These are phyloP conservation scores for Tuber microsphaerosporum DNA, from an alignment of 495 filamentous ascomycete genomes.

Conservation along the genomic window DNA sequence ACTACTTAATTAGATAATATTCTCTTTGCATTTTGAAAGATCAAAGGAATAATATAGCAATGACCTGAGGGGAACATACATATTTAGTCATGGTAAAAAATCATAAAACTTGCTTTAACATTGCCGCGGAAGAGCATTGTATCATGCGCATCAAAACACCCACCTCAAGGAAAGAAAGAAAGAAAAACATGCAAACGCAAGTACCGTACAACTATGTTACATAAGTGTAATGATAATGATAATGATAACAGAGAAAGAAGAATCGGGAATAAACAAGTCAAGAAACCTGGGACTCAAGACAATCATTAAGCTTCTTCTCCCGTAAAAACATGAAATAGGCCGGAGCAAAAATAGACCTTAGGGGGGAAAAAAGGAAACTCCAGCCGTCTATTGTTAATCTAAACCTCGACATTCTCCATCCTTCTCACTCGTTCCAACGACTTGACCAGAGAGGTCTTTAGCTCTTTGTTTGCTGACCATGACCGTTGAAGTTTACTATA, in stretches of 20 bases:
- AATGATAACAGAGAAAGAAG: background rate
- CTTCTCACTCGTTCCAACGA: slow-evolving; percentile 32
- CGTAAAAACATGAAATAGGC: slow-evolving; percentile 22
- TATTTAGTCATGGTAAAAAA: slow-evolving; percentile 12
- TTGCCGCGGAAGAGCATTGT: background rate
- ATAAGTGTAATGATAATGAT: background rate
- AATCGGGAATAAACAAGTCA: background rate
- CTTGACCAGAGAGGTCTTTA: slow-evolving; percentile 33
- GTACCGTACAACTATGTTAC: background rate
- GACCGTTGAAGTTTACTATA: slow-evolving; percentile 31
- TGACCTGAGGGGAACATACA: background rate
- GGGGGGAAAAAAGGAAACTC: slow-evolving; percentile 5
- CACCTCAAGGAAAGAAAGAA: background rate
- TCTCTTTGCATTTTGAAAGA: slow-evolving; percentile 7
- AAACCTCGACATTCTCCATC: slow-evolving; percentile 11
- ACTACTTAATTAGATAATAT: background rate
- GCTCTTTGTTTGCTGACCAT: slow-evolving; percentile 36
- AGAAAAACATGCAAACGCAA: background rate
- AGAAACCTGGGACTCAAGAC: slow-evolving; percentile 7
- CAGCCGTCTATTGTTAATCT: slow-evolving; percentile 8
- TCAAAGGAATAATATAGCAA: background rate
- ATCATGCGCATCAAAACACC: background rate
- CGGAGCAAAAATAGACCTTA: background rate
- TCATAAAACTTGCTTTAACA: slow-evolving; percentile 12
- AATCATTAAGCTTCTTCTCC: slow-evolving; percentile 19